A percentile compares a stretch with the other conserved stretches of the same genome.
phyloP scores from a whole-genome alignment of 2,329 filamentous ascomycete species.

The Juglanconis juglandina region DNA sequence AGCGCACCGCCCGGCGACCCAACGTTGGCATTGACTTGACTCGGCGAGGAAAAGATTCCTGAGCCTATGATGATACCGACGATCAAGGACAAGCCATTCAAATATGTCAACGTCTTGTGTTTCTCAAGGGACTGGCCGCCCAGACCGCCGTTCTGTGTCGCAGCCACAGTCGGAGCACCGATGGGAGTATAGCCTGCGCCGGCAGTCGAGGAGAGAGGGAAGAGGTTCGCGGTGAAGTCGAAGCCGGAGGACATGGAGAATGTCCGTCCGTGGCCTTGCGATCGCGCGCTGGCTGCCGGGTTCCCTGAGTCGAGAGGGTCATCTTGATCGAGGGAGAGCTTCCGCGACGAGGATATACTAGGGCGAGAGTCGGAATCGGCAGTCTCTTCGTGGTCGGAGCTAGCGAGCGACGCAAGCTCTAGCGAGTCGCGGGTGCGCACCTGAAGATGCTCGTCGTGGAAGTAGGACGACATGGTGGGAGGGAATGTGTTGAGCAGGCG shows the following conservation, averaged over 20 bases:
- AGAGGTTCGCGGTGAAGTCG: constrained; percentile 90
- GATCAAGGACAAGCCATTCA: constrained; percentile 89
- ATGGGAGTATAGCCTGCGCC: constrained; percentile 76
- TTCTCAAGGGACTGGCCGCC: constrained; percentile 85
- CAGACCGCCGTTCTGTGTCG: constrained; percentile 52
- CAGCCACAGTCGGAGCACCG: constrained; percentile 65
- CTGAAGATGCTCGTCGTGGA: constrained; percentile 42
- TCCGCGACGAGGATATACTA: constrained; percentile 89
- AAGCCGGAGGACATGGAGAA: constrained; percentile 93
- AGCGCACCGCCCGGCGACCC: constrained; percentile 87
- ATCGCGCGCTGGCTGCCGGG: constrained; percentile 43
- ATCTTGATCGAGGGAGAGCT: constrained; percentile 82
- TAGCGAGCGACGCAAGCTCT: constrained; percentile 92
- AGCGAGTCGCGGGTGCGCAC: constrained; percentile 77
- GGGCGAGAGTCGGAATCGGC: constrained; percentile 71
- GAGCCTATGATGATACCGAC: constrained; percentile 93
- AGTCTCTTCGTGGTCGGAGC: constrained; percentile 65
- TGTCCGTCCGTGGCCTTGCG: constrained; percentile 53
- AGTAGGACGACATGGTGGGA: constrained; percentile 32
- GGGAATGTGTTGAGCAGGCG: constrained; percentile 1
- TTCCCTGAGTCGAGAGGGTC: constrained; percentile 70
- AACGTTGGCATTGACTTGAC: constrained; percentile 85
- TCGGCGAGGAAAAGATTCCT: constrained; percentile 92
- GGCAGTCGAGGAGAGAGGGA: constrained; percentile 81
- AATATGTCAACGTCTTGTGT: constrained; percentile 90